Evolutionary conservation across 169 alveolate genomes (phyloP).

Genomic region (Plasmodium gallinaceum): DNA sequence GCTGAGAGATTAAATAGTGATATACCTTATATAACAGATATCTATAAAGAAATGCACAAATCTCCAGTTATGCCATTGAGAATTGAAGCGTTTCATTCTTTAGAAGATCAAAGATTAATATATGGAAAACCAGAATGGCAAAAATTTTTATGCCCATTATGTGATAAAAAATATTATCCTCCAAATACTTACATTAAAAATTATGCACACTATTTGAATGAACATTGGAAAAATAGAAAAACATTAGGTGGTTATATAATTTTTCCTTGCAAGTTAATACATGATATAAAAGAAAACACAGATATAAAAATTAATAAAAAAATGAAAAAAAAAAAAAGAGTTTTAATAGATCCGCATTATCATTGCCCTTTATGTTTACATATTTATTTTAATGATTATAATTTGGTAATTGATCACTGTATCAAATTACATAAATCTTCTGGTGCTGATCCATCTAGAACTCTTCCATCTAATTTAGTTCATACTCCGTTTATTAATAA

Average conservation of each 20-base stretch:
- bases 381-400: slow-evolving; percentile 30
- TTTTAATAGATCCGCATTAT: slow-evolving; percentile 54
- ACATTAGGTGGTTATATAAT: slow-evolving; percentile 81
- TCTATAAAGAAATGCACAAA: slow-evolving; percentile 77
- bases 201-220: slow-evolving; percentile 67
- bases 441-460: slow-evolving; percentile 64
- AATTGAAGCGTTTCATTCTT: slow-evolving; percentile 82
- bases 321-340: slow-evolving; percentile 37
- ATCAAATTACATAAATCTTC: slow-evolving; percentile 42
- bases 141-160: slow-evolving; percentile 80
- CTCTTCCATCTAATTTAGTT: slow-evolving; percentile 45
- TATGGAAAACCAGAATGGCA: slow-evolving; percentile 78
- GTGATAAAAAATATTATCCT: slow-evolving; percentile 71
- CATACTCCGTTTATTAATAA: slow-evolving; percentile 70
- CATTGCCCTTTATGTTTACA: slow-evolving; percentile 63
- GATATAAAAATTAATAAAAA: slow-evolving; percentile 25
- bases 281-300: slow-evolving; percentile 9
- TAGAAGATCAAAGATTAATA: slow-evolving; percentile 80
- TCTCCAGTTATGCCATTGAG: slow-evolving; percentile 82
- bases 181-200: slow-evolving; percentile 78
- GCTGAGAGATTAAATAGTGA: slow-evolving; percentile 69
- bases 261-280: slow-evolving; percentile 80
- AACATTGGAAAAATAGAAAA: slow-evolving; percentile 78
- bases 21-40: slow-evolving; percentile 58
- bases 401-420: slow-evolving; percentile 39